Evolutionary conservation across 2,329 filamentous ascomycete genomes (phyloP).

Genomic region (Ustulina deusta): DNA sequence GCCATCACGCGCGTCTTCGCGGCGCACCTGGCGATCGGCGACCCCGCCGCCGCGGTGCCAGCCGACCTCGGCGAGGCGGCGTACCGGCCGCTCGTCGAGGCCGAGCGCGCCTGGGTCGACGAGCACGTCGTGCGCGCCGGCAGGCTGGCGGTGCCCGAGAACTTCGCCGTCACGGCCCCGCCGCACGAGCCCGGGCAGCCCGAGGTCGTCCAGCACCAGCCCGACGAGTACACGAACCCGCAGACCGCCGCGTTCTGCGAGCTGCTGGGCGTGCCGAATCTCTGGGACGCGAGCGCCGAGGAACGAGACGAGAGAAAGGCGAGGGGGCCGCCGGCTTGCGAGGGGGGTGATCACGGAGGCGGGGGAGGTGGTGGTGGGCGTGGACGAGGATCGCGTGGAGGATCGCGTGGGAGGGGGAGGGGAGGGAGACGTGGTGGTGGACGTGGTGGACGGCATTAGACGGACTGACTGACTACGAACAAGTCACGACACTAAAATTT

Average conservation of each 20-base stretch:
- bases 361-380: constrained; percentile 46
- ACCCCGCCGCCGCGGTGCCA: constrained; percentile 64
- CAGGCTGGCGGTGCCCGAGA: constrained; percentile 77
- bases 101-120: constrained; percentile 82
- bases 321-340: constrained; percentile 64
- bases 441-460: constrained; percentile 27
- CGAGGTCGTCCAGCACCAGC: constrained; percentile 70
- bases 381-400: constrained; percentile 50
- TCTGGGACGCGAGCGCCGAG: constrained; percentile 78
- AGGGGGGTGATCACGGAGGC: constrained; percentile 45
- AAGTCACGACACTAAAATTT: constrained; percentile 10
- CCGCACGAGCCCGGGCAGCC: constrained; percentile 69
- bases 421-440: constrained; percentile 9
- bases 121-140: constrained; percentile 74
- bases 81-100: constrained; percentile 76
- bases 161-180: constrained; percentile 83
- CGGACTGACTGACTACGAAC: not conserved
- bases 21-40: constrained; percentile 71
- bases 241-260: constrained; percentile 88
- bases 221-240: constrained; percentile 85
- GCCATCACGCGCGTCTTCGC: constrained; percentile 90
- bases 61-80: constrained; percentile 74
- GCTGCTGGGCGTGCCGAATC: constrained; percentile 80
- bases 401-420: constrained; percentile 50
- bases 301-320: constrained; percentile 71